These are phyloP conservation scores for Lumnitzera littorea DNA, from an alignment of 345 rosid genomes.

Conservation along the genomic window DNA sequence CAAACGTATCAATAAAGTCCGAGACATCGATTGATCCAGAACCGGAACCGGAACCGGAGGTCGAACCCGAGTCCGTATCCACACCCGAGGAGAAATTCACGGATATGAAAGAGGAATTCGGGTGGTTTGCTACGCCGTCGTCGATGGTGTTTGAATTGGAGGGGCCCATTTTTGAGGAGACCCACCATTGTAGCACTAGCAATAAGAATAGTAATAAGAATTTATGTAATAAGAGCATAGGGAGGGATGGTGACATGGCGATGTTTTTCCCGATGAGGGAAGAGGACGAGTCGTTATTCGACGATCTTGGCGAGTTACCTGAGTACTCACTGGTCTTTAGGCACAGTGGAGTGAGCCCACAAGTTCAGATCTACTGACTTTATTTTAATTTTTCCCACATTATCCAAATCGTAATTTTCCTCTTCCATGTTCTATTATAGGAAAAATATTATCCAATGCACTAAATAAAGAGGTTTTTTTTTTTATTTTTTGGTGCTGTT, in stretches of 20 bases:
- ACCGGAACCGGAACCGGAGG: conserved; percentile 26
- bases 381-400: not conserved
- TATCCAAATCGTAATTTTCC: not conserved
- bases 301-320: conserved; percentile 97
- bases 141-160: conserved; percentile 46
- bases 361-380: conserved; percentile 16
- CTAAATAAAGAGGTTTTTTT: not conserved
- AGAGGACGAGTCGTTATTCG: conserved; percentile 90
- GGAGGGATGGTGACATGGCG: conserved; percentile 26
- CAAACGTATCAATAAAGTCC: not conserved
- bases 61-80: not conserved
- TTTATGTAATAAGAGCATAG: not conserved
- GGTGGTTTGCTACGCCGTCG: conserved; percentile 74
- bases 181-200: conserved; percentile 3
- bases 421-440: not conserved
- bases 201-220: not conserved
- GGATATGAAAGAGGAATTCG: conserved; percentile 45
- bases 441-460: too few species aligned
- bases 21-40: conserved; percentile 1
- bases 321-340: conserved; percentile 82
- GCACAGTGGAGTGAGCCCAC: conserved; percentile 33
- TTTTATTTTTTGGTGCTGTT: not conserved
- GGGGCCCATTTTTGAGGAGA: conserved; percentile 53
- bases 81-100: conserved; percentile 26
- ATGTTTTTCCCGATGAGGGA: conserved; percentile 60